Conservation (phyloP, 1,284 basidiomycete genomes). For the Fereydounia khargensis region DNA sequence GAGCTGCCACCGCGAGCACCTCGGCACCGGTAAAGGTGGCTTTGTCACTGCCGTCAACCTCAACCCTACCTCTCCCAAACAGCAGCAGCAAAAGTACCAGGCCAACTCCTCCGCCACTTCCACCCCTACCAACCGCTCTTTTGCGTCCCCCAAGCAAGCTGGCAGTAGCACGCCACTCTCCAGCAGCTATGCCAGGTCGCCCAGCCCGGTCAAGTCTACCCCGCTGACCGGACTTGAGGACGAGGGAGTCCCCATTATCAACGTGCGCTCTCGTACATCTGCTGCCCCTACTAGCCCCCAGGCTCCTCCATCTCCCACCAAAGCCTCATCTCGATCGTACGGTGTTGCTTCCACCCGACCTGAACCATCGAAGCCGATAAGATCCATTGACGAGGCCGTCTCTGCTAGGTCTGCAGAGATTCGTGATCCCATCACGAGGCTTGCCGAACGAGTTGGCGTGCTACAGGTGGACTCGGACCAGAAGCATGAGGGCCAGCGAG, state of each 20-base stretch:
- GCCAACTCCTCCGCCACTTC: background rate
- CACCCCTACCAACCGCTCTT: background rate
- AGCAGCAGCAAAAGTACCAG: background rate
- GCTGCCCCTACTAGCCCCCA: constrained; percentile 4
- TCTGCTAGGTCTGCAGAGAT: constrained; percentile 9
- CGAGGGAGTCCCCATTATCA: constrained; percentile 15
- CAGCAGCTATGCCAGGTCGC: constrained; percentile 7
- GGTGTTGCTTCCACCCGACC: background rate
- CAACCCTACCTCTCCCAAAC: constrained; percentile 31
- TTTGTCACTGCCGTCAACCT: constrained; percentile 53
- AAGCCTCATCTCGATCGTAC: constrained; percentile 5
- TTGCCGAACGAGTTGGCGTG: constrained; percentile 16
- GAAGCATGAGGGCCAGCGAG: no score
- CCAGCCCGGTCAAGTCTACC: constrained; percentile 23
- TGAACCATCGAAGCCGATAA: constrained; percentile 4
- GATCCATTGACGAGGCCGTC: constrained; percentile 32
- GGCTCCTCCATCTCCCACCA: constrained; percentile 5
- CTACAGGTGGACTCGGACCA: no score
- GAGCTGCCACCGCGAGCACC: constrained; percentile 51
- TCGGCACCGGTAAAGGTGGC: constrained; percentile 54
- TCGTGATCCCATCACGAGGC: constrained; percentile 15
- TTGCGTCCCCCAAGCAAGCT: no score
- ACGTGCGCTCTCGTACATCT: constrained; percentile 9
- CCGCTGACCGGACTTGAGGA: constrained; percentile 12
- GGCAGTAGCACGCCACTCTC: background rate